These are phyloP conservation scores for Malus hybrid DNA, from an alignment of 331 rosid species.

Conservation along the genomic window DNA sequence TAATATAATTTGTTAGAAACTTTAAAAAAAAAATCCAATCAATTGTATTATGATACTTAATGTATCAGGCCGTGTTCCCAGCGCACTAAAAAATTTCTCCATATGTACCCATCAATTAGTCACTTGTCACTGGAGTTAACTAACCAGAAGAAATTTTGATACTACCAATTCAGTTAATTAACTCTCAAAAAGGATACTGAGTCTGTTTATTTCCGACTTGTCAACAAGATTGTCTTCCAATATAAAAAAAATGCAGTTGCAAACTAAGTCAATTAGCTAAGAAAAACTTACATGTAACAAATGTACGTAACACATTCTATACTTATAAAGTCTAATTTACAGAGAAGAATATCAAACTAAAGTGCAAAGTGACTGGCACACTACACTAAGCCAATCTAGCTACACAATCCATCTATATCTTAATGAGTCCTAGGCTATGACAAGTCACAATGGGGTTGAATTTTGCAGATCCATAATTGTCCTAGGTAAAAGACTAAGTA, in stretches of 20 bases:
- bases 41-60: too few species aligned
- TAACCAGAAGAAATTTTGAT: neutral
- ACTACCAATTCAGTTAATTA: neutral
- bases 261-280: too few species aligned
- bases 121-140: neutral
- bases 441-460: neutral
- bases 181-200: neutral
- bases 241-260: too few species aligned
- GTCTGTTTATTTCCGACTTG: neutral
- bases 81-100: too few species aligned
- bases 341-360: rapidly evolving
- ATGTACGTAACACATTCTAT: too few species aligned
- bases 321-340: too few species aligned
- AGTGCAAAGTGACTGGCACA: too few species aligned
- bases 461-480: neutral
- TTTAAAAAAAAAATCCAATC: too few species aligned
- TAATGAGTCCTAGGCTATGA: neutral
- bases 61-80: rapidly evolving
- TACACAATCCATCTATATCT: neutral
- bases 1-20: too few species aligned
- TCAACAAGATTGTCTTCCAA: neutral
- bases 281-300: too few species aligned
- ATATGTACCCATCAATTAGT: too few species aligned
- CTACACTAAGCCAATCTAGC: neutral
- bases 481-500: neutral